phyloP scores from a whole-genome alignment of 2,329 filamentous ascomycete species.

The Talaromyces sp. region DNA sequence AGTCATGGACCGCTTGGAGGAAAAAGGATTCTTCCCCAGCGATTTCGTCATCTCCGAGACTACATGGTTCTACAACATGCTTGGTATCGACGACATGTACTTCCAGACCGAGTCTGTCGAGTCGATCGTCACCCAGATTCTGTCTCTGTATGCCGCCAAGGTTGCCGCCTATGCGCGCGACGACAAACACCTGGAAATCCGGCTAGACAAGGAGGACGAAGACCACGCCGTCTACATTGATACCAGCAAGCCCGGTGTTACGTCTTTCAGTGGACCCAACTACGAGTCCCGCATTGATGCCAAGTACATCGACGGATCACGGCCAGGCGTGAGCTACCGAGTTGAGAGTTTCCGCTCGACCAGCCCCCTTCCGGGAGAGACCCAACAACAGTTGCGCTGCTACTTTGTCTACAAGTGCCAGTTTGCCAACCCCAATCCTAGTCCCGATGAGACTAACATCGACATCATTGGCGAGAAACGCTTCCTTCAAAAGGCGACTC shows the following conservation, averaged over 20 bases:
- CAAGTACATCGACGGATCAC: slow-evolving; percentile 86
- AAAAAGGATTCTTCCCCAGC: slow-evolving; percentile 79
- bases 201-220: slow-evolving; percentile 86
- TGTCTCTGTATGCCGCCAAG: slow-evolving; percentile 94
- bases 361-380: slow-evolving; percentile 67
- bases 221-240: slow-evolving; percentile 99
- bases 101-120: slow-evolving; percentile 84
- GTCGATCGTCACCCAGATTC: slow-evolving; percentile 88
- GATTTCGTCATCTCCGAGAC: slow-evolving; percentile 81
- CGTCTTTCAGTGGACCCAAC: slow-evolving; percentile 69
- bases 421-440: slow-evolving; percentile 72
- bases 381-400: slow-evolving; percentile 82
- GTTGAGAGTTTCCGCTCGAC: slow-evolving; percentile 96
- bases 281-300: slow-evolving; percentile 92
- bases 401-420: slow-evolving; percentile 98
- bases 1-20: slow-evolving; percentile 77
- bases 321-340: slow-evolving; percentile 69
- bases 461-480: slow-evolving; percentile 89
- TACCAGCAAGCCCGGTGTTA: slow-evolving; percentile 84
- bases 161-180: slow-evolving; percentile 88
- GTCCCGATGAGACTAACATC: slow-evolving; percentile 74
- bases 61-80: slow-evolving; percentile 94
- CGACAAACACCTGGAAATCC: slow-evolving; percentile 90
- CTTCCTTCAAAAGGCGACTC: slow-evolving; percentile 92
- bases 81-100: slow-evolving; percentile 98